These are phyloP conservation scores for Globisporangium heterothallicum DNA, from an alignment of 352 stramenopile genomes.

Conservation along the genomic window DNA sequence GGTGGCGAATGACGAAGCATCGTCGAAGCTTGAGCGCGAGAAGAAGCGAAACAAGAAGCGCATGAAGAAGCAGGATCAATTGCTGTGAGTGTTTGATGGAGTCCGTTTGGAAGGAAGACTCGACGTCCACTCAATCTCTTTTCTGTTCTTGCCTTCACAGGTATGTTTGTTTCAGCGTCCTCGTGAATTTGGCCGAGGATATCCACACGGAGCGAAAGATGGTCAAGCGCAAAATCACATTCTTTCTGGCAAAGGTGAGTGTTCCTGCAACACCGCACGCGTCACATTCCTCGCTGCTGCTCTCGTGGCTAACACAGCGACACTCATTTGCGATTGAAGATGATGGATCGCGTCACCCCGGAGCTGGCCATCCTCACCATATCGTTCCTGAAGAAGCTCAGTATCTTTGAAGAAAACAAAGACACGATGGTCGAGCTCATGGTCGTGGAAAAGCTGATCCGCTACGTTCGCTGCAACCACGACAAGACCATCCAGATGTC, in stretches of 20 bases:
- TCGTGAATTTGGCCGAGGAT: conserved; percentile 94
- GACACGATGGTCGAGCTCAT: conserved; percentile 84
- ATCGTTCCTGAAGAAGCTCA: conserved; percentile 92
- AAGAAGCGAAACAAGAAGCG: conserved; percentile 85
- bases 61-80: conserved; percentile 91
- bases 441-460: conserved; percentile 71
- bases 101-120: no score
- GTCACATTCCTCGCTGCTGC: neutral
- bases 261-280: neutral
- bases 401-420: conserved; percentile 95
- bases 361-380: conserved; percentile 89
- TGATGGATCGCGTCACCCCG: conserved; percentile 83
- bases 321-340: conserved; percentile 18
- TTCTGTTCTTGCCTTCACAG: conserved; percentile 17
- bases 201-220: conserved; percentile 94
- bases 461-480: conserved; percentile 77
- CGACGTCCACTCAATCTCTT: neutral
- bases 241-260: conserved; percentile 67
- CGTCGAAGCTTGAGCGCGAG: conserved; percentile 69
- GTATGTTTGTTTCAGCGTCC: conserved; percentile 89
- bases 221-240: conserved; percentile 91
- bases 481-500: conserved; percentile 84
- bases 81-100: conserved; percentile 64
- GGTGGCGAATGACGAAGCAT: conserved; percentile 23
- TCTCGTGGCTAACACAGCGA: conserved; percentile 12